phyloP scores from a whole-genome alignment of 106 monocot species.

The Apostasia ramifera region DNA sequence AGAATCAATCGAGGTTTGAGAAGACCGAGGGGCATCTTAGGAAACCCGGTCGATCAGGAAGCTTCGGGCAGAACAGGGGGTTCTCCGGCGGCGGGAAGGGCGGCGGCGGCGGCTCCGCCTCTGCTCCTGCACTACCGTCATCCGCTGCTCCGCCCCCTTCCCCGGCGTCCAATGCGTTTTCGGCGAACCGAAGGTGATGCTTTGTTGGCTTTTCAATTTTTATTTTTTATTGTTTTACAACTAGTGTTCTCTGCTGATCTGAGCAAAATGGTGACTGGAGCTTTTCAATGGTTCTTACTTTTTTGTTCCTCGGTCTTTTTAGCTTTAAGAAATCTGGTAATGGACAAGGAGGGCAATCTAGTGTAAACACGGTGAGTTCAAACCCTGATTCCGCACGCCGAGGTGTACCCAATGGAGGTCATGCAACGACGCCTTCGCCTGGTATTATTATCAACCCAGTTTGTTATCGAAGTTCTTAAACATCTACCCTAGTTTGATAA shows the following conservation, averaged over 20 bases:
- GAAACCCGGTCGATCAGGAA: slow-evolving; percentile 29
- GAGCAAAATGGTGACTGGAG: background rate
- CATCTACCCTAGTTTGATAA: background rate
- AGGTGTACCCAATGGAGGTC: slow-evolving; percentile 36
- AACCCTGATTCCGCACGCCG: slow-evolving; percentile 11
- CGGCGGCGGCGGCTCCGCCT: slow-evolving; percentile 14
- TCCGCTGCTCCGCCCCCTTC: slow-evolving; percentile 1
- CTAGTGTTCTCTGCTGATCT: background rate
- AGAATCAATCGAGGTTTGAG: slow-evolving; percentile 16
- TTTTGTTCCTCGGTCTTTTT: background rate
- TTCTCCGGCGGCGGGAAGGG: slow-evolving; percentile 21
- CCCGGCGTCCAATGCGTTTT: background rate
- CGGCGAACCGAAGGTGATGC: background rate
- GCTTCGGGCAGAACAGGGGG: slow-evolving; percentile 29
- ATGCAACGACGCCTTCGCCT: slow-evolving; percentile 15
- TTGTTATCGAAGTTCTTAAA: background rate
- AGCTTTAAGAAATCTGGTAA: slow-evolving; percentile 71
- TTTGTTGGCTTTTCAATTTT: background rate
- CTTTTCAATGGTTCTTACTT: background rate
- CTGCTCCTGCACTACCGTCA: slow-evolving; percentile 14
- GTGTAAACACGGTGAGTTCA: background rate
- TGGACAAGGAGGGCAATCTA: slow-evolving; percentile 64
- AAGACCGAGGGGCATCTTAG: slow-evolving; percentile 42
- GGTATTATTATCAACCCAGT: slow-evolving; percentile 12
- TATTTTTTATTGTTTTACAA: background rate